These are phyloP conservation scores for Plasmodium billcollinsi DNA, from an alignment of 169 alveolate genomes.

Conservation along the genomic window DNA sequence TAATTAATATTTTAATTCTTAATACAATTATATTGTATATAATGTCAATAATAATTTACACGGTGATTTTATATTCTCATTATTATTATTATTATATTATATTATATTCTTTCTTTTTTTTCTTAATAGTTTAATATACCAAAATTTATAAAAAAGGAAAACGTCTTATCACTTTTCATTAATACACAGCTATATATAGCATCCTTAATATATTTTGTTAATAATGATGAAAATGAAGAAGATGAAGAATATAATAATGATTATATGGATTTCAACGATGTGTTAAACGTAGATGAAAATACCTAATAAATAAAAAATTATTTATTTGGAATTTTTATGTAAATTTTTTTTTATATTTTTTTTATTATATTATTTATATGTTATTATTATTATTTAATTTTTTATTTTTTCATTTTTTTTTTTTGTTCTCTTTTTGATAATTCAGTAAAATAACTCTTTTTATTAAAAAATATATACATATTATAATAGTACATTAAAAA, in stretches of 20 bases:
- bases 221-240: constrained; percentile 34
- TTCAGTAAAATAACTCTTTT: no score
- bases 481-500: no score
- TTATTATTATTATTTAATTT: constrained; percentile 1
- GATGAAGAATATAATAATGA: constrained; percentile 34
- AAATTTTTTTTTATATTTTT: neutral
- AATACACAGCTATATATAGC: constrained; percentile 74
- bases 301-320: no score
- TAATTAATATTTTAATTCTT: no score
- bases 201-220: constrained; percentile 64
- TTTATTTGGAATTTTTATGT: neutral
- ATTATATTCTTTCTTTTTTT: neutral
- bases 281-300: neutral
- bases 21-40: no score
- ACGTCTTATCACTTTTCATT: constrained; percentile 55
- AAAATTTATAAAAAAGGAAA: constrained; percentile 39
- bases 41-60: no score
- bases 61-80: no score
- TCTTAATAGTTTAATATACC: constrained; percentile 49
- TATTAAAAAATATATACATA: no score
- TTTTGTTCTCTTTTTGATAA: neutral
- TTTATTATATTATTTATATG: neutral
- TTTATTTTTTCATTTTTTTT: neutral
- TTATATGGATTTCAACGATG: neutral
- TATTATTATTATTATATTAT: no score